Percentiles rank a stretch among this genome's conserved stretches.
Evolutionary conservation across 2,329 filamentous ascomycete species (phyloP).

Genomic region (Ceratocystis harringtonii): DNA sequence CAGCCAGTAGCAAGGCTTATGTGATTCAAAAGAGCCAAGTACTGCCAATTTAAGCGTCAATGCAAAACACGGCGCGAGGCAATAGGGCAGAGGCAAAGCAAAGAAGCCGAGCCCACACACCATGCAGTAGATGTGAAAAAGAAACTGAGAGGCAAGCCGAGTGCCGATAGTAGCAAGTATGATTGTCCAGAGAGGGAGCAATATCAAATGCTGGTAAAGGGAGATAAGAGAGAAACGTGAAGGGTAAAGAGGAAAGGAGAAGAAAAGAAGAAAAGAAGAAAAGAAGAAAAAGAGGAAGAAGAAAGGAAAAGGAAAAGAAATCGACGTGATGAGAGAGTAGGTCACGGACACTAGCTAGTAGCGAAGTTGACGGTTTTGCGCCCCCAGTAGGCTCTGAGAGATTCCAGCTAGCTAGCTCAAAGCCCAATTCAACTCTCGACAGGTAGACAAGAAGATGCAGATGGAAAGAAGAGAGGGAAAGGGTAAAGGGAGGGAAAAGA

Average conservation of each 20-base stretch:
- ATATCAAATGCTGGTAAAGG: neutral
- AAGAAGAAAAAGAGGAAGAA: neutral
- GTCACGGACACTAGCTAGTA: neutral
- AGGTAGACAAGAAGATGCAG: neutral
- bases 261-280: neutral
- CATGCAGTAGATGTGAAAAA: neutral
- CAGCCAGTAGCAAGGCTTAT: neutral
- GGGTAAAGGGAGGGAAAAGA: neutral
- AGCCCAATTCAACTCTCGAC: neutral
- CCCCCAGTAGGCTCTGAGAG: neutral
- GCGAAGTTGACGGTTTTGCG: neutral
- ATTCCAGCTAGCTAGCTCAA: neutral
- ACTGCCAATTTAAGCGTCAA: constrained; percentile 3
- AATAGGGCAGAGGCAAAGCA: neutral
- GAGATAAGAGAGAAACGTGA: neutral
- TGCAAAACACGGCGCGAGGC: neutral
- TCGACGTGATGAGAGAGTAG: neutral
- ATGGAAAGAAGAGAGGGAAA: neutral
- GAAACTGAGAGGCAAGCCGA: neutral
- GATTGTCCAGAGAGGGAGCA: neutral
- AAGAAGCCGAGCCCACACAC: neutral
- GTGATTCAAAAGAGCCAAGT: constrained; percentile 2
- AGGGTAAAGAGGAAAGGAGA: neutral
- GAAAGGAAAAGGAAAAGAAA: neutral
- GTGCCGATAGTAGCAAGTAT: neutral